Evolutionary conservation across 495 filamentous ascomycete species (phyloP).

Genomic region (Articulospora tetracladia): DNA sequence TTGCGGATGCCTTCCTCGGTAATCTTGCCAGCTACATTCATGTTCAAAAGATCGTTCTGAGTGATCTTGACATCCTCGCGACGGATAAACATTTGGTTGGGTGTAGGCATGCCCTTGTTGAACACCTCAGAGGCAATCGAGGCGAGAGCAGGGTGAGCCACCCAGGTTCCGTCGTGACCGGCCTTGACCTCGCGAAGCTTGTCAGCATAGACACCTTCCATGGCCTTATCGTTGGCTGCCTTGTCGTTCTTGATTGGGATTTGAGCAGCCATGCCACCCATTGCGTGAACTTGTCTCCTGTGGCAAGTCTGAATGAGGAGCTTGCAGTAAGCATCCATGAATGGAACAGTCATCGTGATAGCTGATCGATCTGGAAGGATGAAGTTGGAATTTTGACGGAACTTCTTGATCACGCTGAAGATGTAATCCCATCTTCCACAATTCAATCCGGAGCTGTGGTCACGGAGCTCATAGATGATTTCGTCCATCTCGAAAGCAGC

Average conservation of each 20-base stretch:
- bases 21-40: constrained; percentile 91
- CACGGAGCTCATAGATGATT: constrained; percentile 99
- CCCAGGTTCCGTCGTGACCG: constrained; percentile 95
- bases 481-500: constrained; percentile 99
- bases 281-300: constrained; percentile 90
- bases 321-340: constrained; percentile 98
- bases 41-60: constrained; percentile 92
- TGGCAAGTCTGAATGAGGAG: constrained; percentile 98
- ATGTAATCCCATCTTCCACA: constrained; percentile 99
- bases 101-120: constrained; percentile 98
- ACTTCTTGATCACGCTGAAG: constrained; percentile 99
- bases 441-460: constrained; percentile 95
- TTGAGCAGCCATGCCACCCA: constrained; percentile 99
- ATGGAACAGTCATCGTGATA: constrained; percentile 97
- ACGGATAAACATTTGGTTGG: constrained; percentile 90
- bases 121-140: constrained; percentile 88
- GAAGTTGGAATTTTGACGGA: constrained; percentile 90
- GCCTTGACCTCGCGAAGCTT: constrained; percentile 95
- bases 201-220: constrained; percentile 89
- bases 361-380: constrained; percentile 86
- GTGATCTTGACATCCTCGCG: constrained; percentile 86
- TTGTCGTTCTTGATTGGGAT: constrained; percentile 96
- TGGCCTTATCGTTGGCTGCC: constrained; percentile 86
- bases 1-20: constrained; percentile 97
- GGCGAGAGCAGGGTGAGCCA: constrained; percentile 93